A percentile compares a stretch with the other conserved stretches of the same genome.
Conservation (phyloP, 2,329 filamentous ascomycete genomes). For the Fusarium transvaalense region DNA sequence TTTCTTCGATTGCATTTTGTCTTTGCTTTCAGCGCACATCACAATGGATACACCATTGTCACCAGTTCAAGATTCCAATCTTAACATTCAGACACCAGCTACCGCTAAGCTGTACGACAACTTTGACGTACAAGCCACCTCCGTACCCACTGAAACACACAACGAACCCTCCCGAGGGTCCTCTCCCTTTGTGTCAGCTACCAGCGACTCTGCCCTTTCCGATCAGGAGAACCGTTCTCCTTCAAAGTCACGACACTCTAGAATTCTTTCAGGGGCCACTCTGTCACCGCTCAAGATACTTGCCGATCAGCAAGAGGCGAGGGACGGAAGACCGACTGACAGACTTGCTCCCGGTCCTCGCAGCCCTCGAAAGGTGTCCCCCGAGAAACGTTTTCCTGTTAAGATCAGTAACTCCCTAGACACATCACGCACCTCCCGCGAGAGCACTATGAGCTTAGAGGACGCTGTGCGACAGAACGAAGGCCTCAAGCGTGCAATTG, state of each 20-base stretch:
- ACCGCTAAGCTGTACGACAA: conserved; percentile 39
- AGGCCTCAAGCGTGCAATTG: conserved; percentile 69
- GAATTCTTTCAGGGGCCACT: conserved; percentile 68
- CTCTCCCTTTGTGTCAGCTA: conserved; percentile 48
- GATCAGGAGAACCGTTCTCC: conserved; percentile 64
- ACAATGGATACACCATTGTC: conserved; percentile 49
- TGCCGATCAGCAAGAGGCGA: conserved; percentile 51
- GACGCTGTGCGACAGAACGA: conserved; percentile 67
- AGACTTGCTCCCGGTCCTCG: conserved; percentile 51
- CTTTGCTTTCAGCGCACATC: conserved; percentile 39
- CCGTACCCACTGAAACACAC: conserved; percentile 28
- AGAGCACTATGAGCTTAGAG: conserved; percentile 62
- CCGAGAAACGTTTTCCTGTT: conserved; percentile 72
- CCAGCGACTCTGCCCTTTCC: conserved; percentile 50
- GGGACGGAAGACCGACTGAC: conserved; percentile 39
- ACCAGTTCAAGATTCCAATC: conserved; percentile 42
- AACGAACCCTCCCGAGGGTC: conserved; percentile 38
- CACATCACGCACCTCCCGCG: conserved; percentile 43
- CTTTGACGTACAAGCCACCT: conserved; percentile 43
- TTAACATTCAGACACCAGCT: conserved; percentile 47
- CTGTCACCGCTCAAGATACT: conserved; percentile 71
- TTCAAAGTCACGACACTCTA: conserved; percentile 64
- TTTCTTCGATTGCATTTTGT: conserved; percentile 23
- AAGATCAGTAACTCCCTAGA: conserved; percentile 60
- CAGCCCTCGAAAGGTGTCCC: conserved; percentile 63